These are phyloP conservation scores for Saturnispora ahearnii DNA, from an alignment of 805 yeast genomes.

Conservation along the genomic window DNA sequence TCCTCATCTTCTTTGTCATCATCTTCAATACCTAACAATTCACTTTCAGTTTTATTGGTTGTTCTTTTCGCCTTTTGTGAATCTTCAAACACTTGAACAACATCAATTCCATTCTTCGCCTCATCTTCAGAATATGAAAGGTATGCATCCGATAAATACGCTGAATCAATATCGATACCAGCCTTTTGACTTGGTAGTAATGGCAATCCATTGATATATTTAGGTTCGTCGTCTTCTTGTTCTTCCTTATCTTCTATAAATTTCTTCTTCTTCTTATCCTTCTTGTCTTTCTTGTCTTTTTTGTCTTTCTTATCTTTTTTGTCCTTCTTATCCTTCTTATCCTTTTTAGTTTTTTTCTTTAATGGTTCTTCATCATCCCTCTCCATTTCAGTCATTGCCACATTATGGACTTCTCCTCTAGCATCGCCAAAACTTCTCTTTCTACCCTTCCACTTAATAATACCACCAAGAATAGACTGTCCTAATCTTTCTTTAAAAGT, in stretches of 20 bases:
- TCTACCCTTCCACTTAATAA: constrained; percentile 65
- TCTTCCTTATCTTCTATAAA: not conserved
- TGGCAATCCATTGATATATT: constrained; percentile 5
- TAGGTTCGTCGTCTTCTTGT: not conserved
- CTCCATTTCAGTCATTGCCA: constrained; percentile 32
- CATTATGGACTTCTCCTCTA: constrained; percentile 50
- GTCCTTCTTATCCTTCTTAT: constrained; percentile 2
- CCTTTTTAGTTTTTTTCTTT: constrained; percentile 1
- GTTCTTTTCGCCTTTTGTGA: constrained; percentile 9
- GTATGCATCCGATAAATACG: constrained; percentile 30
- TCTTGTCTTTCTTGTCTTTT: not conserved
- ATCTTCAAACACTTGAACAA: constrained; percentile 18
- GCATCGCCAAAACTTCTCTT: constrained; percentile 74
- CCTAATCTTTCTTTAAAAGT: constrained; percentile 60
- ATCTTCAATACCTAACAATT: constrained; percentile 19
- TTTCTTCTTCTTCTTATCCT: not conserved
- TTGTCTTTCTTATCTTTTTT: not conserved
- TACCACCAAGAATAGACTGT: constrained; percentile 68
- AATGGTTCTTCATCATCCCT: not conserved
- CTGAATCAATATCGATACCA: constrained; percentile 52
- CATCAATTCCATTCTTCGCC: constrained; percentile 6
- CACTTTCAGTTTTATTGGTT: constrained; percentile 13
- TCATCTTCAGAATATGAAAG: constrained; percentile 27
- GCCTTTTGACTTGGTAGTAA: constrained; percentile 71
- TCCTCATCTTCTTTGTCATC: constrained; percentile 8